Evolutionary conservation across 2,329 filamentous ascomycete genomes (phyloP).

Genomic region (Xylaria sp.): DNA sequence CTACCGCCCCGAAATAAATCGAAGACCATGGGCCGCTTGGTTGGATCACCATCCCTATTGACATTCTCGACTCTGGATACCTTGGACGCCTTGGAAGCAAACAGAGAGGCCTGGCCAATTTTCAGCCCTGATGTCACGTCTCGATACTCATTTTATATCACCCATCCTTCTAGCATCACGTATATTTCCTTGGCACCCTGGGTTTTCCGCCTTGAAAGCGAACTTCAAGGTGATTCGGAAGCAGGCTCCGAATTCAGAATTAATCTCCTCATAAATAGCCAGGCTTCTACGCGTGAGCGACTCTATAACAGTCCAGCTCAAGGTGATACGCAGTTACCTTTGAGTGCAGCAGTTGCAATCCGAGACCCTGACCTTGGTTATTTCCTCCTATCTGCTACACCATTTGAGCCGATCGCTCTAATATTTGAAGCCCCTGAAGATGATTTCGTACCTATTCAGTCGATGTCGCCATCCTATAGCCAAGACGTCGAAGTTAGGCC

Average conservation of each 20-base stretch:
- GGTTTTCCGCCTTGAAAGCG: slow-evolving; percentile 71
- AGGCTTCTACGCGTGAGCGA: slow-evolving; percentile 65
- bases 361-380: slow-evolving; percentile 72
- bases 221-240: slow-evolving; percentile 65
- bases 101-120: slow-evolving; percentile 68
- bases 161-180: slow-evolving; percentile 68
- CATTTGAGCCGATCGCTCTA: slow-evolving; percentile 67
- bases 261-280: slow-evolving; percentile 67
- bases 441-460: slow-evolving; percentile 56
- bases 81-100: slow-evolving; percentile 64
- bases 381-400: slow-evolving; percentile 68
- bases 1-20: slow-evolving; percentile 66
- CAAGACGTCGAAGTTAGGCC: slow-evolving; percentile 58
- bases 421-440: slow-evolving; percentile 68
- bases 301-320: slow-evolving; percentile 63
- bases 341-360: slow-evolving; percentile 65
- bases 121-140: slow-evolving; percentile 71
- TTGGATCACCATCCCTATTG: slow-evolving; percentile 61
- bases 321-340: slow-evolving; percentile 57
- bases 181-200: slow-evolving; percentile 69
- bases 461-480: slow-evolving; percentile 57
- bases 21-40: slow-evolving; percentile 53
- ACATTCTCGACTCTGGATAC: slow-evolving; percentile 73
- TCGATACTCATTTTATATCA: slow-evolving; percentile 71
- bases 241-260: slow-evolving; percentile 71